Percentiles rank a stretch among this genome's conserved stretches.
Evolutionary conservation across 495 filamentous ascomycete genomes (phyloP).

Genomic region (Penicillium dipodomyicola): DNA sequence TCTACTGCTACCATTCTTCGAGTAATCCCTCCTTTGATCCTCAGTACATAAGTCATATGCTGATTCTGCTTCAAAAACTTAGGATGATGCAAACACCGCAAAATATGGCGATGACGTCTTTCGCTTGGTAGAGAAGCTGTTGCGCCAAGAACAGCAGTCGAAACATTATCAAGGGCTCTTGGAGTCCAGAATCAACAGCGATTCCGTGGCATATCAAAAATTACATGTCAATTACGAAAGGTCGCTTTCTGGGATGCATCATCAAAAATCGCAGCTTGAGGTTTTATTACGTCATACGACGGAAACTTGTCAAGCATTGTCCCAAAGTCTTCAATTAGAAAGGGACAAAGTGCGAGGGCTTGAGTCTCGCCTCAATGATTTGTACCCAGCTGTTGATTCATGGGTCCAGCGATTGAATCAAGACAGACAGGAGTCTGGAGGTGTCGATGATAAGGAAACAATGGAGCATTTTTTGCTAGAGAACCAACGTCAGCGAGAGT

Average conservation of each 20-base stretch:
- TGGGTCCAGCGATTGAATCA: not conserved
- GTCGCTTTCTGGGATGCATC: not conserved
- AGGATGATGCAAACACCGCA: not conserved
- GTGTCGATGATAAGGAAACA: not conserved
- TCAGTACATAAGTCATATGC: not conserved
- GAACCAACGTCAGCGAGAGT: conserved; percentile 3
- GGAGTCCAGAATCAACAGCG: conserved; percentile 2
- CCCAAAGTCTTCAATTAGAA: conserved; percentile 6
- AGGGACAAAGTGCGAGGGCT: conserved; percentile 9
- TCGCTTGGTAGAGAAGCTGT: conserved; percentile 5
- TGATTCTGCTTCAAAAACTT: not conserved
- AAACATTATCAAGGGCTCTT: conserved; percentile 6
- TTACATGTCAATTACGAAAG: conserved; percentile 1
- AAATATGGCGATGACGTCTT: not conserved
- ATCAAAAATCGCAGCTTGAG: conserved; percentile 9
- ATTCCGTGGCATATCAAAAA: conserved; percentile 7
- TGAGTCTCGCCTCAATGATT: conserved; percentile 5
- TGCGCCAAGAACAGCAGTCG: conserved; percentile 7
- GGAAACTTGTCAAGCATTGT: conserved; percentile 4
- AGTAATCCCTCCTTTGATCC: not conserved
- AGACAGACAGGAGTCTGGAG: not conserved
- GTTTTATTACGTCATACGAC: not conserved
- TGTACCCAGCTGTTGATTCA: conserved; percentile 4
- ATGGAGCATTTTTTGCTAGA: conserved; percentile 5
- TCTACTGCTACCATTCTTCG: not conserved